Conservation (phyloP, 768 basidiomycete genomes). For the Multifurca ochricompacta region DNA sequence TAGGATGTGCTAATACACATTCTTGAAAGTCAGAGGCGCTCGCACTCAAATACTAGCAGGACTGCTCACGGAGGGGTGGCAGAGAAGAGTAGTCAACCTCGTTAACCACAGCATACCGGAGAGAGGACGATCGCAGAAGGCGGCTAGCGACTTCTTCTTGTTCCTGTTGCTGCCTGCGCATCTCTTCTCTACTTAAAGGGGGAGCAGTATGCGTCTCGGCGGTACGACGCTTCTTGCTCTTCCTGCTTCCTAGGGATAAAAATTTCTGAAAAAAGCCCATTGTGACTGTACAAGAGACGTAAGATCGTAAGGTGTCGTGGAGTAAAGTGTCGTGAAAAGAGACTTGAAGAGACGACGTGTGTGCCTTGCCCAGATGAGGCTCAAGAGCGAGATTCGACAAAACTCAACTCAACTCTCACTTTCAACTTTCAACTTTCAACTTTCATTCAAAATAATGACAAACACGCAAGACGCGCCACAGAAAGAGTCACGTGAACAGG, state of each 20-base stretch:
- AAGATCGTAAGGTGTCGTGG: constrained; percentile 12
- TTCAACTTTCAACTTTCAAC: constrained; percentile 11
- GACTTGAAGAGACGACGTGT: background rate
- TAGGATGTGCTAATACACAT: constrained; percentile 42
- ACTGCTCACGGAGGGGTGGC: constrained; percentile 61
- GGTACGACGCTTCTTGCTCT: constrained; percentile 37
- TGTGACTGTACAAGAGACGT: background rate
- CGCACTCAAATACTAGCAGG: background rate
- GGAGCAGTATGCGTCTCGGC: constrained; percentile 5
- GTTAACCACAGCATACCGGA: constrained; percentile 49
- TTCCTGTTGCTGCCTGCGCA: constrained; percentile 34
- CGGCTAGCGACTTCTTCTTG: constrained; percentile 43
- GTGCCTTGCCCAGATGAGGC: background rate
- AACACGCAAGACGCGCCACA: constrained; percentile 1
- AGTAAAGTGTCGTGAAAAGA: background rate
- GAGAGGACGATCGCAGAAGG: constrained; percentile 65
- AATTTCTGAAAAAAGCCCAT: constrained; percentile 71
- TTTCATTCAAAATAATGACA: constrained; percentile 12
- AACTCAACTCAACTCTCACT: no score
- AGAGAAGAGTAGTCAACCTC: constrained; percentile 50
- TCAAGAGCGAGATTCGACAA: no score
- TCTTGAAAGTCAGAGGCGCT: background rate
- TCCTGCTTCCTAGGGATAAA: constrained; percentile 61
- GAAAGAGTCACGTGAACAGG: constrained; percentile 3
- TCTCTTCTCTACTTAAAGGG: constrained; percentile 3